Evolutionary conservation across 2,329 filamentous ascomycete species (phyloP), one percentile per base, ranked within the genome.

Genomic region (Pseudogymnoascus sp.): DNA sequence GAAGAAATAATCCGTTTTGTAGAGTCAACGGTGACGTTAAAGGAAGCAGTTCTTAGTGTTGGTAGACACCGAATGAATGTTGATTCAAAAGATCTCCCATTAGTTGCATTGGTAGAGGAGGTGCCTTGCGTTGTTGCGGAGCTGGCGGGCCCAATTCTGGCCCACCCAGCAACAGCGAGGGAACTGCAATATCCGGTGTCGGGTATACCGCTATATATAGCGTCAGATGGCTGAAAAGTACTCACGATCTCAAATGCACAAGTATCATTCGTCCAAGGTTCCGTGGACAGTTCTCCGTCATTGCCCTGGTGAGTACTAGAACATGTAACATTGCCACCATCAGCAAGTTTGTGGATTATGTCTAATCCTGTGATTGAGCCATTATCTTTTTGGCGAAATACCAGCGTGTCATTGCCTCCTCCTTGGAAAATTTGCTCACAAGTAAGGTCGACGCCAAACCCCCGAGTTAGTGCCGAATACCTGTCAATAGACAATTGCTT

Each of bases 41-140:
- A 78, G 1, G 60, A 12, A 1, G 72, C 75, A 1, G 68, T 70
- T 0, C 65, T 19, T 1, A 79, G n/a, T 4, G 39, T 65, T 1
- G 75, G 74, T 4, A 63, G 68, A 52, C 79, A 81, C 3, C 70
- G 65, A 1, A 79, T 65, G 23, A 58, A 61, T 5, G 49, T n/a
- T 7, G 49, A 3, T n/a, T 55, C n/a, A 4, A 22, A 22, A 19
- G 28, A 33, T 14, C 49, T 55, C n/a, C 49, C 49, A 8, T 55
- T 19, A 1, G 25, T 33, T 12, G 1, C 23, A 36, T 61, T 41
- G 9, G 52, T 60, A 22, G 45, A 49, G 23, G 42, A n/a, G 0
- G 23, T 16, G 3, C 23, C 42, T 28, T 49, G 42, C 5, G 14
- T 16, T 12, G 12, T 9, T 5, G 41, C 22, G 0, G 42, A 55